Conservation (phyloP, 2,329 filamentous ascomycete species). For the Fusarium drepaniforme region DNA sequence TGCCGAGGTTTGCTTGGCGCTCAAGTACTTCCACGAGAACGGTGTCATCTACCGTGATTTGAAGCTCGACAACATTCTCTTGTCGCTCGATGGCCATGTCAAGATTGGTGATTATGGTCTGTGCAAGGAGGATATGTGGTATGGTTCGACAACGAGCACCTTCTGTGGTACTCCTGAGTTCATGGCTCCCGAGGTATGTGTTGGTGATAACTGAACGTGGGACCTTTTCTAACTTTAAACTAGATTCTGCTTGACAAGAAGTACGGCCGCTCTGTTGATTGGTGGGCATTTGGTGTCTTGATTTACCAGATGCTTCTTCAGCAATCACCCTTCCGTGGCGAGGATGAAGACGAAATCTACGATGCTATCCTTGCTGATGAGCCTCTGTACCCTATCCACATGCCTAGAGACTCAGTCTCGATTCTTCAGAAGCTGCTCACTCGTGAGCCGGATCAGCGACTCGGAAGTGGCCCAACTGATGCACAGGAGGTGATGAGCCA, state of each 20-base stretch:
- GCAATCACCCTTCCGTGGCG: conserved; percentile 97
- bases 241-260: conserved; percentile 98
- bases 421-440: conserved; percentile 98
- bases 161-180: conserved; percentile 99
- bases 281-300: conserved; percentile 99
- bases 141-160: conserved; percentile 94
- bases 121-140: conserved; percentile 99
- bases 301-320: conserved; percentile 99
- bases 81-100: conserved; percentile 96
- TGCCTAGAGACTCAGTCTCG: conserved; percentile 97
- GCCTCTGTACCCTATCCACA: conserved; percentile 97
- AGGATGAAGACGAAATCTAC: conserved; percentile 99
- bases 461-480: conserved; percentile 95
- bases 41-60: conserved; percentile 98
- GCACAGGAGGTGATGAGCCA: conserved; percentile 99
- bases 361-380: conserved; percentile 98
- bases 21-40: conserved; percentile 99
- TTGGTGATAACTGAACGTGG: background rate
- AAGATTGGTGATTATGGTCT: conserved; percentile 99
- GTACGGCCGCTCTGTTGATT: conserved; percentile 96
- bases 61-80: conserved; percentile 91
- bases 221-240: conserved; percentile 46
- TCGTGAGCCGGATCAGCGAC: conserved; percentile 90
- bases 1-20: conserved; percentile 93
- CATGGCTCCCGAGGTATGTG: conserved; percentile 92